Conservation (phyloP, 2,329 filamentous ascomycete genomes). For the Hortaea sp. region DNA sequence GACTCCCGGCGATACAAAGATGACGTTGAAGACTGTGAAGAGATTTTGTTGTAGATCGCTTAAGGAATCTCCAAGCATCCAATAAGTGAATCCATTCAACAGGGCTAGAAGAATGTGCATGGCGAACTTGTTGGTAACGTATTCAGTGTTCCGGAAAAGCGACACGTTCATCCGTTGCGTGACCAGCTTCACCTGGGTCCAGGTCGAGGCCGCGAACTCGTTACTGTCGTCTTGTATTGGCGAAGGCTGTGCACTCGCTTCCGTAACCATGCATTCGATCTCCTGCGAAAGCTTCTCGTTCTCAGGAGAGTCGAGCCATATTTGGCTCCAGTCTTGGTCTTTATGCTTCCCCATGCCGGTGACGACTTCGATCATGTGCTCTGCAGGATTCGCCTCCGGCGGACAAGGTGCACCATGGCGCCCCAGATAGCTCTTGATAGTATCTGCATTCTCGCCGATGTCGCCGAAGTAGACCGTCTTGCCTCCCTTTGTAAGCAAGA, state of each 20-base stretch:
- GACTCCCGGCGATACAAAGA: conserved; percentile 73
- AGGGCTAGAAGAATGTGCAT: conserved; percentile 72
- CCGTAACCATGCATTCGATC: conserved; percentile 54
- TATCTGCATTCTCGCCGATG: conserved; percentile 33
- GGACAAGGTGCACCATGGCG: conserved; percentile 45
- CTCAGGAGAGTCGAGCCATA: conserved; percentile 67
- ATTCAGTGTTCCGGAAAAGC: conserved; percentile 81
- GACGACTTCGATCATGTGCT: conserved; percentile 10
- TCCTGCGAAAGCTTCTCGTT: conserved; percentile 55
- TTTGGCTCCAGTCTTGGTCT: conserved; percentile 65
- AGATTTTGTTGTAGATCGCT: conserved; percentile 73
- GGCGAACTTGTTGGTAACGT: conserved; percentile 79
- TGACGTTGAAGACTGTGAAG: conserved; percentile 82
- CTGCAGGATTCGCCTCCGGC: conserved; percentile 44
- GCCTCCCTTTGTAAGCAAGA: conserved; percentile 55
- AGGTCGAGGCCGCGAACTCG: conserved; percentile 73
- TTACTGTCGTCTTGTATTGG: conserved; percentile 41
- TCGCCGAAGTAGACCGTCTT: conserved; percentile 59
- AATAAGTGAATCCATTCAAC: conserved; percentile 67
- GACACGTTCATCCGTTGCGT: conserved; percentile 62
- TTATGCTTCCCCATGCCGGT: conserved; percentile 41
- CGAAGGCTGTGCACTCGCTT: conserved; percentile 32
- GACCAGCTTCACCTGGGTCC: conserved; percentile 70
- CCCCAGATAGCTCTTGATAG: conserved; percentile 40
- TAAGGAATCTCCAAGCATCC: conserved; percentile 66